Percentiles rank a stretch among this genome's conserved stretches.
phyloP scores from a whole-genome alignment of 1,284 basidiomycete species.

The Neolentinus lepideus region DNA sequence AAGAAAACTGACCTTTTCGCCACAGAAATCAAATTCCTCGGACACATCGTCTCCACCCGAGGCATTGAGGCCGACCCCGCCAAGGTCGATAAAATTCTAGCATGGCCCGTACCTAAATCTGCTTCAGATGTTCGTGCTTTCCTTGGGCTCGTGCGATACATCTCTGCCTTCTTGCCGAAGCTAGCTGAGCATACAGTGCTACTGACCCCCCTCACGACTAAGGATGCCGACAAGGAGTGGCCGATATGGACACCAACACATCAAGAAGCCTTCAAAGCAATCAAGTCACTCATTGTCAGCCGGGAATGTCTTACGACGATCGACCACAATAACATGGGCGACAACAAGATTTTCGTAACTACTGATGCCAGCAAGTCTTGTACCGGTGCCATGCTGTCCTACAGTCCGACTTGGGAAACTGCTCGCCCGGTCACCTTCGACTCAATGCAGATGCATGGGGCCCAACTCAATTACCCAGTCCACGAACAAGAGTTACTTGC shows the following conservation, averaged over 20 bases:
- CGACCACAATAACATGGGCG: conserved; percentile 21
- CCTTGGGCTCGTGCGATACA: conserved; percentile 29
- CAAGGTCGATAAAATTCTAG: conserved; percentile 23
- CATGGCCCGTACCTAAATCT: conserved; percentile 25
- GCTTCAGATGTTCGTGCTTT: conserved; percentile 24
- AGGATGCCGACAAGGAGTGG: conserved; percentile 17
- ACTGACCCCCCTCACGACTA: conserved; percentile 24
- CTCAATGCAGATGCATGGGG: conserved; percentile 13
- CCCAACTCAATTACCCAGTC: conserved; percentile 24
- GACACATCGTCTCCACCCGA: conserved; percentile 13
- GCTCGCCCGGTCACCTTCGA: conserved; percentile 26
- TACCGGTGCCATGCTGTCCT: conserved; percentile 25
- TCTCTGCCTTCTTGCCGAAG: conserved; percentile 24
- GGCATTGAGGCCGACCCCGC: conserved; percentile 18
- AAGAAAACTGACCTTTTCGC: conserved; percentile 21
- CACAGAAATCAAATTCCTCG: conserved; percentile 16
- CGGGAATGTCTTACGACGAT: conserved; percentile 22
- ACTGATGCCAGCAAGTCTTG: conserved; percentile 25
- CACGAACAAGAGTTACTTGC: conserved; percentile 30
- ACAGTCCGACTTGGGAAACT: conserved; percentile 21
- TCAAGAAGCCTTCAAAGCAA: conserved; percentile 27
- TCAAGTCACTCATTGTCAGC: conserved; percentile 25
- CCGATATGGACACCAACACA: conserved; percentile 24
- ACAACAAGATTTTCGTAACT: conserved; percentile 28
- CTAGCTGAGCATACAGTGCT: conserved; percentile 25